Conservation (phyloP, 2,329 filamentous ascomycete genomes). For the Penicillium sp. region DNA sequence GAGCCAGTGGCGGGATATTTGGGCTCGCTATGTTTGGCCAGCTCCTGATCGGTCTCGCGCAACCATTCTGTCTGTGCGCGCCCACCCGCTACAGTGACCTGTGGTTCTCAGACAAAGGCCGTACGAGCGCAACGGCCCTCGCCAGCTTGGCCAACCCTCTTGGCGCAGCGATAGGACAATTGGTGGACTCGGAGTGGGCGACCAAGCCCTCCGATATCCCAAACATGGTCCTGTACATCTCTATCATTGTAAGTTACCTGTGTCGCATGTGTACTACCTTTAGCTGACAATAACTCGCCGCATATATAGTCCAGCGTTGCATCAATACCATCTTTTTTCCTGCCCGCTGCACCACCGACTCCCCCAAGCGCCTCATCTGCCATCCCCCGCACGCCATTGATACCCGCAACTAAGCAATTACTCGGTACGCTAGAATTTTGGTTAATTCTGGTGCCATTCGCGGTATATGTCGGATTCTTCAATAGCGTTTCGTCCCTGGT, state of each 20-base stretch:
- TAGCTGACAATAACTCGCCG: background rate
- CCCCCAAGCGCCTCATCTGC: constrained; percentile 68
- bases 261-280: background rate
- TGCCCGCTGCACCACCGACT: constrained; percentile 72
- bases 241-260: constrained; percentile 67
- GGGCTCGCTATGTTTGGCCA: constrained; percentile 85
- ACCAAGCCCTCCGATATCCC: constrained; percentile 64
- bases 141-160: constrained; percentile 85
- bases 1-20: constrained; percentile 60
- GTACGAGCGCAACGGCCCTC: constrained; percentile 83
- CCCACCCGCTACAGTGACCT: constrained; percentile 89
- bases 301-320: constrained; percentile 58
- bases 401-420: constrained; percentile 56
- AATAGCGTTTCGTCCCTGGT: constrained; percentile 85
- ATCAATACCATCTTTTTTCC: constrained; percentile 73
- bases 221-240: constrained; percentile 77
- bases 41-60: constrained; percentile 81
- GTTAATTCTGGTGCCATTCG: constrained; percentile 77
- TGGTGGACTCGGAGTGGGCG: constrained; percentile 79
- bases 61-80: constrained; percentile 87
- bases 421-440: constrained; percentile 68
- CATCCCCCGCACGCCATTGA: constrained; percentile 52
- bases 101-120: constrained; percentile 84
- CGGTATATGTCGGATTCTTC: constrained; percentile 86
- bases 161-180: constrained; percentile 81